These are phyloP conservation scores for Purpureocillium lavendulum DNA, from an alignment of 2,329 filamentous ascomycete species.

Conservation along the genomic window DNA sequence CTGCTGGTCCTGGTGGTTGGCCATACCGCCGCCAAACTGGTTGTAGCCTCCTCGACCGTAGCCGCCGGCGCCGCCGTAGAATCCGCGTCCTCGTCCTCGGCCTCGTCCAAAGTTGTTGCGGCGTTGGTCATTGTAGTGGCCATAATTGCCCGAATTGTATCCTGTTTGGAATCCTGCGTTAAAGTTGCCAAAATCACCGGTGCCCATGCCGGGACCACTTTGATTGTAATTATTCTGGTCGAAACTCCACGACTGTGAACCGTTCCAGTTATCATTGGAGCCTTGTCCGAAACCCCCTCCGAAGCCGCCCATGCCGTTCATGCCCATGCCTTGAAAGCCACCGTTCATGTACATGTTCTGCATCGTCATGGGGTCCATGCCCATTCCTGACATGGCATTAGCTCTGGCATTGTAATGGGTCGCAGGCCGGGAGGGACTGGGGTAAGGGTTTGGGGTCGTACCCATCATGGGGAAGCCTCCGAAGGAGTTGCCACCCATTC, in stretches of 20 bases:
- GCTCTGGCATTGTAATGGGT: slow-evolving; percentile 6
- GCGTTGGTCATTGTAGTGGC: slow-evolving; percentile 73
- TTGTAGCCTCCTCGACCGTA: slow-evolving; percentile 42
- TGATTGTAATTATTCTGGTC: slow-evolving; percentile 84
- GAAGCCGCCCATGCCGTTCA: slow-evolving; percentile 69
- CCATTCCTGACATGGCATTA: slow-evolving; percentile 69
- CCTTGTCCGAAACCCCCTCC: slow-evolving; percentile 52
- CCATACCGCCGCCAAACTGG: slow-evolving; percentile 26
- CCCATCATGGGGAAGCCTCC: slow-evolving; percentile 74
- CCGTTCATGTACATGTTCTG: slow-evolving; percentile 74
- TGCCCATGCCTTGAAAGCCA: slow-evolving; percentile 71
- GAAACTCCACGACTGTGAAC: slow-evolving; percentile 75
- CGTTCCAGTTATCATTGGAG: slow-evolving; percentile 73
- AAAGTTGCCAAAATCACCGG: slow-evolving; percentile 73
- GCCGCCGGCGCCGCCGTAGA: slow-evolving; percentile 43
- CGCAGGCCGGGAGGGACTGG: neutral
- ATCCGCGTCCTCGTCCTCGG: slow-evolving; percentile 58
- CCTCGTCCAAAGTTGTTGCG: slow-evolving; percentile 58
- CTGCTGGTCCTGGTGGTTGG: slow-evolving; percentile 27
- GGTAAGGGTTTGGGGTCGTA: slow-evolving; percentile 23
- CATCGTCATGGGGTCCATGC: slow-evolving; percentile 74
- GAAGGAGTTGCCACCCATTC: slow-evolving; percentile 48
- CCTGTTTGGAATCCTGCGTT: slow-evolving; percentile 71
- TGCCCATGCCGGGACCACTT: slow-evolving; percentile 74
- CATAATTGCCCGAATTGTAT: slow-evolving; percentile 79